phyloP scores from a whole-genome alignment of 345 rosid species.

The Triadica sebifera region DNA sequence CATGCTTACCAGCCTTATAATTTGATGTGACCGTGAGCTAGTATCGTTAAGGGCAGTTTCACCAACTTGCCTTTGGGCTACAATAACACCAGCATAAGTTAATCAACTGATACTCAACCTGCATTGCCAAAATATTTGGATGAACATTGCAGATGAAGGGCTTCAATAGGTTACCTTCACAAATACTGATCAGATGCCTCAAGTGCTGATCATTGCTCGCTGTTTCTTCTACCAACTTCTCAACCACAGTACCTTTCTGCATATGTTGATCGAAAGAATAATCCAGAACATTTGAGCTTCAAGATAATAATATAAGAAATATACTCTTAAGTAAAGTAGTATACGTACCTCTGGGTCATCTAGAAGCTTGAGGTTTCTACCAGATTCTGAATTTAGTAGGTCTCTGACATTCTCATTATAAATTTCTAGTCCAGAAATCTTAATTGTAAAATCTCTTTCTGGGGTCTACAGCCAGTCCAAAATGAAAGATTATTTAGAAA shows the following conservation, averaged over 20 bases:
- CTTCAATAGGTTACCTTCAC: constrained; percentile 67
- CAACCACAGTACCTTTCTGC: constrained; percentile 99
- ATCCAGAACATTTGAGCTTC: constrained; percentile 3
- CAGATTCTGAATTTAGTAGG: constrained; percentile 85
- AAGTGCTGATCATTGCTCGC: constrained; percentile 76
- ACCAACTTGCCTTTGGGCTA: constrained; percentile 99
- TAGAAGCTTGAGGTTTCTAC: constrained; percentile 89
- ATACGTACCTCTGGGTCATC: constrained; percentile 95
- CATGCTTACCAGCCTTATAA: constrained; percentile 79
- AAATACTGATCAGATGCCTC: constrained; percentile 75
- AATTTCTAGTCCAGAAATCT: constrained; percentile 94
- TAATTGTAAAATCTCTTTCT: constrained; percentile 88
- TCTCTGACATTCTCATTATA: constrained; percentile 96
- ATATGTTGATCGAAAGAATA: constrained; percentile 13
- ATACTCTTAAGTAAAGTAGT: background rate
- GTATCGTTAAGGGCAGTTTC: constrained; percentile 97
- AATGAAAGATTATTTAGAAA: constrained; percentile 14
- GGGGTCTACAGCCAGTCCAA: constrained; percentile 62
- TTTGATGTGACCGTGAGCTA: constrained; percentile 97
- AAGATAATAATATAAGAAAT: constrained; percentile 1
- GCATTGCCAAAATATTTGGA: background rate
- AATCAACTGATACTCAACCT: constrained; percentile 11
- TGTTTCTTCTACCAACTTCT: constrained; percentile 90
- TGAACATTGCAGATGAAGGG: constrained; percentile 1
- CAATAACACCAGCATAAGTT: constrained; percentile 22